Conservation (phyloP, 306 rosid species). For the Canavalia gladiata region DNA sequence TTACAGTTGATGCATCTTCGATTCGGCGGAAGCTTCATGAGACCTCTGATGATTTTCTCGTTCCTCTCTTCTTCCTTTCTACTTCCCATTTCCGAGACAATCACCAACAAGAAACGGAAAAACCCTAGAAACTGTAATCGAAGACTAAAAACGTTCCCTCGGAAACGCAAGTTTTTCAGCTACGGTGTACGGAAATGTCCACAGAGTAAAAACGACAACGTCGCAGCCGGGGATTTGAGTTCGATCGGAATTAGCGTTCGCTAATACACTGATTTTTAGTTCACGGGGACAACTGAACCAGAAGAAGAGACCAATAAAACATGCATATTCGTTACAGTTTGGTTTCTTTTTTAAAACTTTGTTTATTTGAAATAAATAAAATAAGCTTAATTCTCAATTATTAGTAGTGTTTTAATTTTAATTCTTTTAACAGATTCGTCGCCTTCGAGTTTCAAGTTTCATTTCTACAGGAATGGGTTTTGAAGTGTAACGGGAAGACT, state of each 20-base stretch:
- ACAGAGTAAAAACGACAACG: constrained; percentile 3
- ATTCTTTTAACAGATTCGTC: background rate
- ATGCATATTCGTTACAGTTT: background rate
- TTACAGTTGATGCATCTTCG: constrained; percentile 86
- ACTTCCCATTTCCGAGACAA: constrained; percentile 63
- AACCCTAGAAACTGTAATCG: constrained; percentile 43
- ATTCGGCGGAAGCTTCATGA: constrained; percentile 92
- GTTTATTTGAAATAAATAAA: background rate
- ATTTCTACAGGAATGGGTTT: background rate
- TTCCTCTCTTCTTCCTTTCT: constrained; percentile 83
- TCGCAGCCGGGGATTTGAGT: background rate
- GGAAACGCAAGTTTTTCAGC: constrained; percentile 5
- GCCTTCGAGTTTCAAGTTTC: background rate
- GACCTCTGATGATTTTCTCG: constrained; percentile 87
- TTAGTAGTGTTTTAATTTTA: background rate
- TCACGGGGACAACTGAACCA: background rate
- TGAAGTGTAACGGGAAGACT: constrained; percentile 30
- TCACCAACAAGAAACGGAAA: constrained; percentile 4
- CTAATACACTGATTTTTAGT: background rate
- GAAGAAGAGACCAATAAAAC: background rate
- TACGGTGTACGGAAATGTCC: background rate
- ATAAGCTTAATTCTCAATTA: background rate
- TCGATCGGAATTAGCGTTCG: background rate
- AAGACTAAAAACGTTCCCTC: background rate
- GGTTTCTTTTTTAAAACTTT: background rate